A percentile compares a stretch with the other conserved stretches of the same genome.
These are phyloP conservation scores for Beta corolliflora DNA, from an alignment of 179 eudicot species.

Conservation along the genomic window DNA sequence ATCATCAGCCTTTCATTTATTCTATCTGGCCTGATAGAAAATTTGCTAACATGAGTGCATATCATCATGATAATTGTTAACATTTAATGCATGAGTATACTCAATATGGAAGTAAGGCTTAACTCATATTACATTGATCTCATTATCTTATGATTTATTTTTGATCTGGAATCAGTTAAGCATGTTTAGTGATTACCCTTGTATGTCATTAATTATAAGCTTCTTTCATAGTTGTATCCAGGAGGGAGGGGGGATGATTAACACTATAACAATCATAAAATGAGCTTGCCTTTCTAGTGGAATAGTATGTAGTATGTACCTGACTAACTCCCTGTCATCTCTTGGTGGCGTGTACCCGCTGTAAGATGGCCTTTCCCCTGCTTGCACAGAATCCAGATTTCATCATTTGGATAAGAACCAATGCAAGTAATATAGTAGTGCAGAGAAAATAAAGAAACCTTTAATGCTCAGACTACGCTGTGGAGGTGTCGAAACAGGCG, in stretches of 20 bases:
- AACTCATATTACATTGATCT: background rate
- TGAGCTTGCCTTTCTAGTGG: constrained; percentile 1
- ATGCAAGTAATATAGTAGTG: constrained; percentile 4
- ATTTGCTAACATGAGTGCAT: constrained; percentile 21
- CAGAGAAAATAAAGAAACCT: constrained; percentile 35
- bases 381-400: constrained; percentile 23
- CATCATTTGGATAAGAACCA: constrained; percentile 18
- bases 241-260: too few species aligned
- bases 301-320: constrained; percentile 18
- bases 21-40: constrained; percentile 39
- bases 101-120: background rate
- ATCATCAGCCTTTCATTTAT: constrained; percentile 46
- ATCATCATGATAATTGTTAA: background rate
- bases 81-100: background rate
- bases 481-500: constrained; percentile 34
- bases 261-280: background rate
- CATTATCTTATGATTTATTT: background rate
- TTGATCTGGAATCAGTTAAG: background rate
- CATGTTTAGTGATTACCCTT: background rate
- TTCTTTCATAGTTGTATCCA: background rate
- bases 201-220: background rate
- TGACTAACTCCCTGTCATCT: constrained; percentile 28
- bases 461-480: constrained; percentile 40
- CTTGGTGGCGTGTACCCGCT: constrained; percentile 22
- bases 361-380: constrained; percentile 36